Evolutionary conservation across 371 early-diverging fungal species (phyloP), one percentile per base, ranked within the genome.

Genomic region (Actinomucor elegans): DNA sequence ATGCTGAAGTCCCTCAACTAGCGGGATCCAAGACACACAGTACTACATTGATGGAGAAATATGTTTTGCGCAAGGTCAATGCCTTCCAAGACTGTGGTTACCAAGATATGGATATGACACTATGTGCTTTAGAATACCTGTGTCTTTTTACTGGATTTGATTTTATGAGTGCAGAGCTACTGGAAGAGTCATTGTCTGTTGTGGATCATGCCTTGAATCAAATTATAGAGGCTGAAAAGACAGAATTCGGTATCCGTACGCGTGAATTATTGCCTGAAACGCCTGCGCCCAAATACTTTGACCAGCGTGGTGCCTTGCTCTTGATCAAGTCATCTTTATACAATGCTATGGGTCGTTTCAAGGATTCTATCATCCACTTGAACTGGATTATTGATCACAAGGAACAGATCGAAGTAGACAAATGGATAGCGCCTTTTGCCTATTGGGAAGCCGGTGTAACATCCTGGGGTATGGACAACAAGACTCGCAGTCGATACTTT

Each of bases 311-410:
- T 24, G 66, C 67, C 14, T 42, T 77, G 18, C 38, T 77, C 3
- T 54, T 77, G 4, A 67, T 77, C 57, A 73, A 71, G 48, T 57
- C 74, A 10, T 61, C 70, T 11, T 37, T 77, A 2, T 65, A 55
- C 9, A 77, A 77, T 33, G 70, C 68, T 1, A 54, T 77, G 54
- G 72, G 72, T 6, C 52, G 60, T 3, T 62, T 69, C 32, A 60
- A 56, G 12, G 73, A 73, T 18, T 42, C 74, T 3, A 73, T 77
- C 26, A 74, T 73, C 27, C 74, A 77, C 37, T 49, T 82, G 41
- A 77, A 75, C 45, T 85, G 85, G 85, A 83, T 85, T 42, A 66
- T 82, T 37, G 85, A 83, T 37, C 73, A 81, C 41, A 68, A 77
- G 27, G 68, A 69, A 3, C 66, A 71, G n/a, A 75, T 80, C 27